phyloP scores from a whole-genome alignment of 495 filamentous ascomycete species.

The Hapsidospora chrysogenum region DNA sequence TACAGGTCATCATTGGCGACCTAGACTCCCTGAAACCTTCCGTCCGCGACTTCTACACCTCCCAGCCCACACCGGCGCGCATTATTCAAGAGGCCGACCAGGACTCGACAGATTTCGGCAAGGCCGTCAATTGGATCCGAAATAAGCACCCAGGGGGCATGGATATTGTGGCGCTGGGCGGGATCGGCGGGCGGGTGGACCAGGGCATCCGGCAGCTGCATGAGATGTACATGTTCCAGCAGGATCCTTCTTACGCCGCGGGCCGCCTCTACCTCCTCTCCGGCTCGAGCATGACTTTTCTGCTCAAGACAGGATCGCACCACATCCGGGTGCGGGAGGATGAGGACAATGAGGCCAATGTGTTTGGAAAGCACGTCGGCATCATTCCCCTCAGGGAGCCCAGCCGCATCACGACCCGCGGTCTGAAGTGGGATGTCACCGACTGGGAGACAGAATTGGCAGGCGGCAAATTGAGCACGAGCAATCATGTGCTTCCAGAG shows the following conservation, averaged over 20 bases:
- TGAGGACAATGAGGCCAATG: slow-evolving; percentile 19
- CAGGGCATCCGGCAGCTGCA: slow-evolving; percentile 81
- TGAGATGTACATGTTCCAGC: slow-evolving; percentile 48
- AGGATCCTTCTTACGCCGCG: slow-evolving; percentile 21
- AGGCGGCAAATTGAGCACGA: slow-evolving; percentile 80
- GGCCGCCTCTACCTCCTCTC: slow-evolving; percentile 54
- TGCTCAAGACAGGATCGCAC: slow-evolving; percentile 53
- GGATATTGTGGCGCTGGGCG: slow-evolving; percentile 57
- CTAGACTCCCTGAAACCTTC: slow-evolving; percentile 60
- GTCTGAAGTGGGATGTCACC: slow-evolving; percentile 79
- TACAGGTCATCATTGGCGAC: slow-evolving; percentile 67
- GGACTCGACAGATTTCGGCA: slow-evolving; percentile 59
- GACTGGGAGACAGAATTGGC: slow-evolving; percentile 67
- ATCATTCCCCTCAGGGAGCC: slow-evolving; percentile 69
- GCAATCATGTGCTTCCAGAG: slow-evolving; percentile 57
- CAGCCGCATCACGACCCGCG: slow-evolving; percentile 54
- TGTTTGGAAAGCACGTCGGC: slow-evolving; percentile 51
- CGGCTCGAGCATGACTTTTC: slow-evolving; percentile 60
- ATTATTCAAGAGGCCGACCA: slow-evolving; percentile 59
- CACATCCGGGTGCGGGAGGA: slow-evolving; percentile 41
- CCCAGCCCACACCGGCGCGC: slow-evolving; percentile 21
- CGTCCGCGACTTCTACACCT: slow-evolving; percentile 42
- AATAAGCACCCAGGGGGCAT: slow-evolving; percentile 8
- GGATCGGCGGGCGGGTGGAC: slow-evolving; percentile 78
- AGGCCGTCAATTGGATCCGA: slow-evolving; percentile 37